A percentile compares a stretch with the other conserved stretches of the same genome.
These are phyloP conservation scores for Fusarium concolor DNA, from an alignment of 2,329 filamentous ascomycete genomes.

Conservation along the genomic window DNA sequence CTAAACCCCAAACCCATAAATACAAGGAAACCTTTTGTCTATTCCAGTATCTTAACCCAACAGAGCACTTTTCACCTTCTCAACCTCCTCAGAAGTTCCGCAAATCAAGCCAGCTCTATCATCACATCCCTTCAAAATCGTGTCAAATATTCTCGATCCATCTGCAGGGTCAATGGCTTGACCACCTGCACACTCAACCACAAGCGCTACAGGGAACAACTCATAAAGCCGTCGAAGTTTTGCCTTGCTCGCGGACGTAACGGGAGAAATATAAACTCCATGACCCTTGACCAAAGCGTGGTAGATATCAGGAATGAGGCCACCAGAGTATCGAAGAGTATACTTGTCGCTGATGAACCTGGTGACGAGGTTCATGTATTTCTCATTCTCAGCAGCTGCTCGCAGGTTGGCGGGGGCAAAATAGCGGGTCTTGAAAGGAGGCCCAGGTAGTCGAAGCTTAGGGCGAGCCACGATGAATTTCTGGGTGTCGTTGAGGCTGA, in stretches of 20 bases:
- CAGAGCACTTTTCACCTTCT: constrained; percentile 46
- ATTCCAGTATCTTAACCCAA: background rate
- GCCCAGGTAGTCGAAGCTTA: constrained; percentile 52
- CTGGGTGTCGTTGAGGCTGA: constrained; percentile 54
- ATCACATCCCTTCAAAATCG: constrained; percentile 55
- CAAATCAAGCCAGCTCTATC: constrained; percentile 64
- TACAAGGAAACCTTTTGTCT: background rate
- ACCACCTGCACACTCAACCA: constrained; percentile 71
- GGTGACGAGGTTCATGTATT: constrained; percentile 62
- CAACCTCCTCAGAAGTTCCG: constrained; percentile 63
- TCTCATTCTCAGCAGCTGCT: constrained; percentile 62
- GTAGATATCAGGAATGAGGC: constrained; percentile 70
- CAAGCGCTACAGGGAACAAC: constrained; percentile 68
- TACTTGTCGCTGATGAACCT: constrained; percentile 65
- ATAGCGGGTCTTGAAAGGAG: constrained; percentile 63
- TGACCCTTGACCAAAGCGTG: constrained; percentile 71
- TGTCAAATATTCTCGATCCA: constrained; percentile 57
- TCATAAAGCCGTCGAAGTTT: constrained; percentile 71
- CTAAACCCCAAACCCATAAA: no score
- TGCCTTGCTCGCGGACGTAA: constrained; percentile 62
- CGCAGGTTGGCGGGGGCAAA: constrained; percentile 73
- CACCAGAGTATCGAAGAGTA: constrained; percentile 70
- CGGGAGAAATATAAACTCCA: constrained; percentile 70
- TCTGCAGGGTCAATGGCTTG: constrained; percentile 62
- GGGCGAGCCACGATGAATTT: constrained; percentile 55